These are phyloP conservation scores for Ambrosia trifida DNA, from an alignment of 129 eudicot species.

Conservation along the genomic window DNA sequence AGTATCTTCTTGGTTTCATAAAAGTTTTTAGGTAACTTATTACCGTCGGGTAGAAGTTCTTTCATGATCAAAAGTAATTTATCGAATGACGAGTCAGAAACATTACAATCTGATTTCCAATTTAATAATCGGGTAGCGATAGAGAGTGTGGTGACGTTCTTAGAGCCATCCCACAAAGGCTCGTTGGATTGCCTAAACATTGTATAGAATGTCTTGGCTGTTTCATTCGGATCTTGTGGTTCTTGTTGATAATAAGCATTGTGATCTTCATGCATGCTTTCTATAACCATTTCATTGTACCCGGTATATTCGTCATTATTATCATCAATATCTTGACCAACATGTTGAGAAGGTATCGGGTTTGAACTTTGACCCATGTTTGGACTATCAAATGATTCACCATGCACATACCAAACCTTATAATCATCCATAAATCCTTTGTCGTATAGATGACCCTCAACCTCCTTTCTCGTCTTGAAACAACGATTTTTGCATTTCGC, in stretches of 20 bases:
- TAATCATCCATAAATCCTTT: too few species aligned
- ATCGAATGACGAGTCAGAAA: not conserved
- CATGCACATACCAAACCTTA: too few species aligned
- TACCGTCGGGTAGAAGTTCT: not conserved
- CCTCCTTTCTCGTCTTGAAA: too few species aligned
- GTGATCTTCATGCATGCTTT: not conserved
- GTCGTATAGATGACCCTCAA: too few species aligned
- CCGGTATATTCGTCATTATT: not conserved
- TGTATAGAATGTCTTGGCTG: not conserved
- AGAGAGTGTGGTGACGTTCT: not conserved
- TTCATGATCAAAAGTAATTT: not conserved
- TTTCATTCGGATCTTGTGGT: not conserved
- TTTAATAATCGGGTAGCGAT: not conserved
- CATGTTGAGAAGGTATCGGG: not conserved
- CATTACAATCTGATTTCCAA: constrained; percentile 1
- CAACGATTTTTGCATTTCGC: too few species aligned
- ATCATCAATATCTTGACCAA: not conserved
- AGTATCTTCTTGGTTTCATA: too few species aligned
- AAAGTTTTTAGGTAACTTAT: not conserved
- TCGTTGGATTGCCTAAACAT: not conserved
- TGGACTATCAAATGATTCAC: not conserved
- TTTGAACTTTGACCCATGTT: not conserved
- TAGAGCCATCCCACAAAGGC: not conserved
- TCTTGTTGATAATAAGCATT: not conserved
- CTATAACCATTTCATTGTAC: not conserved